These are phyloP conservation scores for Candida vartiovaarae DNA, from an alignment of 805 yeast species.

Conservation along the genomic window DNA sequence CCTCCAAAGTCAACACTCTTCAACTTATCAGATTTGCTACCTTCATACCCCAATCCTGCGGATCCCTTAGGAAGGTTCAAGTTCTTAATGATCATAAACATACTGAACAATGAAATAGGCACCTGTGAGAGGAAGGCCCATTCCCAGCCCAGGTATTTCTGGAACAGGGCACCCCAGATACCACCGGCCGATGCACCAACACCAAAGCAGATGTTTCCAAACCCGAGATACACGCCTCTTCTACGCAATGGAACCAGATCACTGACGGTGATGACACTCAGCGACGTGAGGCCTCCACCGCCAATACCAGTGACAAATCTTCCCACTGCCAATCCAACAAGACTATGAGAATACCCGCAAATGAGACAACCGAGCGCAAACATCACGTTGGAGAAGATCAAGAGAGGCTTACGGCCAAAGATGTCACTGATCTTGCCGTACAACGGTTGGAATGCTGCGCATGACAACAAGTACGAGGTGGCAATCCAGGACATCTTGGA, in stretches of 20 bases:
- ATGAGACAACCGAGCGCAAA: slow-evolving; percentile 40
- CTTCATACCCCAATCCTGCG: slow-evolving; percentile 45
- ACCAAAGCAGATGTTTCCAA: slow-evolving; percentile 67
- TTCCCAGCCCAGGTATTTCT: slow-evolving; percentile 58
- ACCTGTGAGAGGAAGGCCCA: slow-evolving; percentile 47
- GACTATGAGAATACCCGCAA: slow-evolving; percentile 25
- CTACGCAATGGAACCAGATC: slow-evolving; percentile 73
- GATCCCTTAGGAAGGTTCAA: slow-evolving; percentile 40
- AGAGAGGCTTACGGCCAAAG: slow-evolving; percentile 46
- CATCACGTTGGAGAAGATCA: slow-evolving; percentile 30
- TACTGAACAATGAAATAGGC: slow-evolving; percentile 42
- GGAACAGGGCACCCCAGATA: slow-evolving; percentile 48
- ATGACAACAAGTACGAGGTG: slow-evolving; percentile 53
- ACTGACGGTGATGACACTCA: slow-evolving; percentile 64
- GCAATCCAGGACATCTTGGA: slow-evolving; percentile 63
- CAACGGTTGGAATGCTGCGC: slow-evolving; percentile 62
- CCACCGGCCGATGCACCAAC: slow-evolving; percentile 74
- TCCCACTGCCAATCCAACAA: slow-evolving; percentile 36
- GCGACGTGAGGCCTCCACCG: slow-evolving; percentile 76
- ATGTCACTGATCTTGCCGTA: slow-evolving; percentile 60
- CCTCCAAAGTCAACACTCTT: slow-evolving; percentile 64
- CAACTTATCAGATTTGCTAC: slow-evolving; percentile 37
- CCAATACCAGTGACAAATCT: slow-evolving; percentile 75
- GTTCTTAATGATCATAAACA: slow-evolving; percentile 28
- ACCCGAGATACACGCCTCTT: slow-evolving; percentile 75